Conservation (phyloP, 768 basidiomycete genomes). For the Dentipellis sp. region DNA sequence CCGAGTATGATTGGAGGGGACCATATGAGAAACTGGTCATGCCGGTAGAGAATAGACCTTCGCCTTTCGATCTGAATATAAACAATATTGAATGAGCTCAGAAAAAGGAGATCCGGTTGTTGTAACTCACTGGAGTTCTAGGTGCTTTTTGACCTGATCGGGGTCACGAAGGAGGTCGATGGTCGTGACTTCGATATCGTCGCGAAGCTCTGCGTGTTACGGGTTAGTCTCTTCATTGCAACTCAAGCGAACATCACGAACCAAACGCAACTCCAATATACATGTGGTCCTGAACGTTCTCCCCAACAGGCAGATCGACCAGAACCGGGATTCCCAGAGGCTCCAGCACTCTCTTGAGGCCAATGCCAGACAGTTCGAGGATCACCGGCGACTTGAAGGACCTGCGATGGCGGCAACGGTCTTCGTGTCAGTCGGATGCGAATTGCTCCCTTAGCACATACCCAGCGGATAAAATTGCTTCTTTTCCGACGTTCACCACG, state of each 20-base stretch:
- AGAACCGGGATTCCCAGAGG: slow-evolving; percentile 28
- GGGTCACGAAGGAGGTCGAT: slow-evolving; percentile 5
- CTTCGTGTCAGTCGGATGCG: too few species aligned
- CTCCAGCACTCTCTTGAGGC: too few species aligned
- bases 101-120: neutral
- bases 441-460: too few species aligned
- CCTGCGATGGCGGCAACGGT: neutral
- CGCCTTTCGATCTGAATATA: slow-evolving; percentile 9
- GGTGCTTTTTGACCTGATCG: slow-evolving; percentile 2
- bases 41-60: neutral
- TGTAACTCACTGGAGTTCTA: slow-evolving; percentile 6
- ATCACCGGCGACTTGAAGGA: too few species aligned
- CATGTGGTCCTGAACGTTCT: slow-evolving; percentile 46
- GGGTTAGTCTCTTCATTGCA: too few species aligned
- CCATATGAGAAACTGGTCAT: neutral
- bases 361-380: too few species aligned
- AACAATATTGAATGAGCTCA: neutral
- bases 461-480: slow-evolving; percentile 12
- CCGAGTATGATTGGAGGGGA: slow-evolving; percentile 2
- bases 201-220: slow-evolving; percentile 5
- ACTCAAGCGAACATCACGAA: neutral
- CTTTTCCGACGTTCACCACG: slow-evolving; percentile 5
- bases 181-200: slow-evolving; percentile 6
- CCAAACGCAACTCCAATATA: slow-evolving; percentile 11
- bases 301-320: slow-evolving; percentile 39